Conservation (phyloP, 257 asterid genomes). For the Agastache rugosa region DNA sequence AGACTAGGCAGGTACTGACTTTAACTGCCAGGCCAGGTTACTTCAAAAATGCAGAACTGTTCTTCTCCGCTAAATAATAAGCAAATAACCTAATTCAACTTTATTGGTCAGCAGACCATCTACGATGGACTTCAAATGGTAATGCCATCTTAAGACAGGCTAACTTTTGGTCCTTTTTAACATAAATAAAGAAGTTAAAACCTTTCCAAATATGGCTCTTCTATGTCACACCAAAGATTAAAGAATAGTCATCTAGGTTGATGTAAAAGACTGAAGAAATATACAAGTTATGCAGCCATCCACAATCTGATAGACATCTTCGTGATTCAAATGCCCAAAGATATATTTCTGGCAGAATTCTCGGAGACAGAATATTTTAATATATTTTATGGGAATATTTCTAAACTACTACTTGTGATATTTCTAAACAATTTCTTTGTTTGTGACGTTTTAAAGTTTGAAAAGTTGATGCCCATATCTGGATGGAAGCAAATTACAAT, state of each 20-base stretch:
- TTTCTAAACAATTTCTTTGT: neutral
- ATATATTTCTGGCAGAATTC: no score
- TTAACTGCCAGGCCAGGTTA: constrained; percentile 19
- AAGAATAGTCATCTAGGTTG: no score
- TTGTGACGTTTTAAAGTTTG: neutral
- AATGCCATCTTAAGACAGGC: neutral
- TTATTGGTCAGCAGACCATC: neutral
- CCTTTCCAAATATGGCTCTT: no score
- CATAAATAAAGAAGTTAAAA: constrained; percentile 6
- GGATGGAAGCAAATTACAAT: neutral
- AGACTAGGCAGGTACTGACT: constrained; percentile 8
- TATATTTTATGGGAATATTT: neutral
- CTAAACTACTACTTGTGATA: neutral
- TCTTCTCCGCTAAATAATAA: neutral
- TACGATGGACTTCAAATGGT: neutral
- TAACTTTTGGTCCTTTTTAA: neutral
- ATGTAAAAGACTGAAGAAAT: no score
- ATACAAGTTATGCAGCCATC: no score
- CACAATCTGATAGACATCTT: constrained; percentile 3
- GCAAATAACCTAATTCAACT: neutral
- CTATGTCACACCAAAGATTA: no score
- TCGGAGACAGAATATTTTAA: neutral
- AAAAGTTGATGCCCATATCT: neutral
- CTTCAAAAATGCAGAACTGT: constrained; percentile 15
- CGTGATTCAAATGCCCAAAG: neutral